Evolutionary conservation across 352 stramenopile species (phyloP).

Genomic region (Thalassiosira ordinaria): DNA sequence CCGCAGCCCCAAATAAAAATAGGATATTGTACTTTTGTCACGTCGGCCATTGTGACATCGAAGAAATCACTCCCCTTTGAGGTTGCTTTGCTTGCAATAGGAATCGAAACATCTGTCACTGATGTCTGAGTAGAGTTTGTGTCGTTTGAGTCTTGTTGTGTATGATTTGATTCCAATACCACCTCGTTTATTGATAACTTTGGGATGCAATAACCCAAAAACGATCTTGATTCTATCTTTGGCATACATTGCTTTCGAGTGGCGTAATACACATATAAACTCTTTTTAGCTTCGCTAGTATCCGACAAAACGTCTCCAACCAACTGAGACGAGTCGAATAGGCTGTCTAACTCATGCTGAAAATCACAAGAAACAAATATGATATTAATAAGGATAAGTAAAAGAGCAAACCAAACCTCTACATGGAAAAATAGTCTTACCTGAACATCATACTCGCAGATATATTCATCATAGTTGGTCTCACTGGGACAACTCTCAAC

Average conservation of each 20-base stretch:
- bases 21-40: constrained; percentile 70
- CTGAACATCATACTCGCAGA: constrained; percentile 51
- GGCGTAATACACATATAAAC: constrained; percentile 40
- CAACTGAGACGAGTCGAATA: constrained; percentile 21
- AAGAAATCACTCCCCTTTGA: constrained; percentile 36
- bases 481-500: constrained; percentile 29
- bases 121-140: constrained; percentile 24
- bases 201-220: constrained; percentile 48
- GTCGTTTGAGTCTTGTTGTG: background rate
- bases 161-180: constrained; percentile 7
- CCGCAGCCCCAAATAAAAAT: constrained; percentile 86
- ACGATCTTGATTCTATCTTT: constrained; percentile 27
- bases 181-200: constrained; percentile 21
- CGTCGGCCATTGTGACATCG: constrained; percentile 63
- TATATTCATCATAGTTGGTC: constrained; percentile 40
- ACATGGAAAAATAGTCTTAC: no score
- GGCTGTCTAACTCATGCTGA: constrained; percentile 39
- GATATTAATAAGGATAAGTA: no score
- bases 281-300: constrained; percentile 27
- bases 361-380: no score
- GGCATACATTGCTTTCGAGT: constrained; percentile 49
- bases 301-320: background rate
- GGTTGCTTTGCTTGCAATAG: constrained; percentile 14
- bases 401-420: no score
- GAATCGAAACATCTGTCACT: constrained; percentile 16